A percentile compares a stretch with the other conserved stretches of the same genome.
These are phyloP conservation scores for Ophiostoma tasmaniense DNA, from an alignment of 2,329 filamentous ascomycete species.

Conservation along the genomic window DNA sequence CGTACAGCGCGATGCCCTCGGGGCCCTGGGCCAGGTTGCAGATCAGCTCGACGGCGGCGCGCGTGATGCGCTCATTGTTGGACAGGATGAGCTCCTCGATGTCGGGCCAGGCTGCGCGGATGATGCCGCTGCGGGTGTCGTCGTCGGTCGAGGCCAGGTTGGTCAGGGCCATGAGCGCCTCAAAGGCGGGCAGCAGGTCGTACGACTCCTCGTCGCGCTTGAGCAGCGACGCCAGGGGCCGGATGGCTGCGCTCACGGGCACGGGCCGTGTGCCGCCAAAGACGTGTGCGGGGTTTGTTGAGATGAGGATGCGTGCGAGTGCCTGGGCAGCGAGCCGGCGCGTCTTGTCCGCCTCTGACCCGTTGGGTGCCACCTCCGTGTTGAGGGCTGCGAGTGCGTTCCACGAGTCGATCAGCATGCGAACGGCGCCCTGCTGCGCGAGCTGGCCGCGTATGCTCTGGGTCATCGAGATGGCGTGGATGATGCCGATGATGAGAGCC, in stretches of 20 bases:
- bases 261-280: slow-evolving; percentile 71
- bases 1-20: slow-evolving; percentile 59
- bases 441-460: slow-evolving; percentile 66
- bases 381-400: slow-evolving; percentile 52
- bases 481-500: slow-evolving; percentile 63
- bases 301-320: slow-evolving; percentile 77
- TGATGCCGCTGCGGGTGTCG: slow-evolving; percentile 57
- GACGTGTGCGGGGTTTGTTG: slow-evolving; percentile 72
- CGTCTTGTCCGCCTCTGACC: slow-evolving; percentile 23
- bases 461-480: slow-evolving; percentile 69
- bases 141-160: slow-evolving; percentile 80
- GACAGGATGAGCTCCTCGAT: slow-evolving; percentile 79
- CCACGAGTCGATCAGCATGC: slow-evolving; percentile 67
- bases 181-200: slow-evolving; percentile 82
- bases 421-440: slow-evolving; percentile 89
- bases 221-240: slow-evolving; percentile 70
- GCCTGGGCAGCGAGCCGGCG: slow-evolving; percentile 65
- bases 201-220: slow-evolving; percentile 36
- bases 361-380: slow-evolving; percentile 30
- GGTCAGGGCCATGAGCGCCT: slow-evolving; percentile 82
- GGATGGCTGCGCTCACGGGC: slow-evolving; percentile 70
- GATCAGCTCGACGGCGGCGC: slow-evolving; percentile 78
- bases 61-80: slow-evolving; percentile 64
- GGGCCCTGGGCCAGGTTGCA: slow-evolving; percentile 78
- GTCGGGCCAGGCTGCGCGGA: slow-evolving; percentile 63